Evolutionary conservation across 805 yeast species (phyloP).

Genomic region (Komagataella kurtzmanii): DNA sequence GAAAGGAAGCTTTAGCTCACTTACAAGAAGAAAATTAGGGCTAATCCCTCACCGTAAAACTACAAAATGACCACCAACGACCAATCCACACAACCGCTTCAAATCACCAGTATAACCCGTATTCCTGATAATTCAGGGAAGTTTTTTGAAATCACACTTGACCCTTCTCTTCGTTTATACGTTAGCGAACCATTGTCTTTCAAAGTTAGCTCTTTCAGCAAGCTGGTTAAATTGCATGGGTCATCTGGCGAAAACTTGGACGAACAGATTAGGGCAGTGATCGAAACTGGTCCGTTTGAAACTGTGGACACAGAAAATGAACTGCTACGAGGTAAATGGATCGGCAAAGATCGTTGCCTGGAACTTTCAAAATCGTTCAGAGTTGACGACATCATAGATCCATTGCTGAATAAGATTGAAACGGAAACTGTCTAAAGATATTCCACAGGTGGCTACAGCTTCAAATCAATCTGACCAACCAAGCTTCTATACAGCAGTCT

Average conservation of each 20-base stretch:
- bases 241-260: constrained; percentile 2
- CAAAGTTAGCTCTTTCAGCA: not conserved
- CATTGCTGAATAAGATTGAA: not conserved
- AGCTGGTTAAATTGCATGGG: not conserved
- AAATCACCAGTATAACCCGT: not conserved
- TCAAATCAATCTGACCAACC: not conserved
- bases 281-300: constrained; percentile 1
- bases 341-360: not conserved
- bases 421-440: not conserved
- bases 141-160: not conserved
- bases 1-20: not conserved
- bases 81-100: not conserved
- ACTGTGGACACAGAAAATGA: not conserved
- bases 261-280: not conserved
- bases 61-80: not conserved
- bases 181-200: not conserved
- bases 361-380: not conserved
- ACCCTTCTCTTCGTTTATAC: not conserved
- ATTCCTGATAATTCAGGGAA: not conserved
- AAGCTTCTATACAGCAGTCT: not conserved
- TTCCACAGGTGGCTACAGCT: not conserved
- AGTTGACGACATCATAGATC: not conserved
- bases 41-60: not conserved
- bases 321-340: not conserved
- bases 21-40: not conserved